Evolutionary conservation across 306 rosid genomes (phyloP).

Genomic region (Medicago arabica): DNA sequence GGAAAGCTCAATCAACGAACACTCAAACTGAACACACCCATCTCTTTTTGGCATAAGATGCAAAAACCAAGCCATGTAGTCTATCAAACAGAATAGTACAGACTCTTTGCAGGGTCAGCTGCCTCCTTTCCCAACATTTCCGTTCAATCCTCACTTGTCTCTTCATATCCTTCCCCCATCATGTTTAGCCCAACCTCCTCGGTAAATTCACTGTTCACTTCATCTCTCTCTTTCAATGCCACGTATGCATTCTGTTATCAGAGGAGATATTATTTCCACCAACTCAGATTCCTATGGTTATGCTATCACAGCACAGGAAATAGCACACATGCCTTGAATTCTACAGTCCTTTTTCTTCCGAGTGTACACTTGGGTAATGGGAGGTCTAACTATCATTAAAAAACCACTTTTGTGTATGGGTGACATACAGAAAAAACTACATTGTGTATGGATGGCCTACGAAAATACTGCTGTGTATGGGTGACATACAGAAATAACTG

Average conservation of each 20-base stretch:
- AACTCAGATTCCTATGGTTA: conserved; percentile 20
- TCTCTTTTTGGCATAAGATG: background rate
- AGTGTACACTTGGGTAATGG: conserved; percentile 28
- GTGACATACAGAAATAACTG: conserved; percentile 19
- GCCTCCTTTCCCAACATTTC: background rate
- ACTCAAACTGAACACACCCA: background rate
- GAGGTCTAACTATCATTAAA: conserved; percentile 32
- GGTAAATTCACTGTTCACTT: background rate
- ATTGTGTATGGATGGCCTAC: background rate
- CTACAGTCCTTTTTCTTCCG: conserved; percentile 28
- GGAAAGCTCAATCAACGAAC: background rate
- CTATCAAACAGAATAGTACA: background rate
- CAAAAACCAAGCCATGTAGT: background rate
- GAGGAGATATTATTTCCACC: background rate
- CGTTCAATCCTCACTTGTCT: background rate
- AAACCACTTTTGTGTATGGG: conserved; percentile 3
- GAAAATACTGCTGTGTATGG: background rate
- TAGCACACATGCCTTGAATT: conserved; percentile 6
- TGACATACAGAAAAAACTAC: background rate
- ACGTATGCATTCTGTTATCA: background rate
- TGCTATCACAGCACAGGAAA: conserved; percentile 7
- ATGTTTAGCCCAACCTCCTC: conserved; percentile 3
- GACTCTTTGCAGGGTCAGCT: background rate
- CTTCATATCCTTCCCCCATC: background rate
- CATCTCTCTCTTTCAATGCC: background rate